These are phyloP conservation scores for Kuraishia capsulata DNA, from an alignment of 805 yeast genomes.

Conservation along the genomic window DNA sequence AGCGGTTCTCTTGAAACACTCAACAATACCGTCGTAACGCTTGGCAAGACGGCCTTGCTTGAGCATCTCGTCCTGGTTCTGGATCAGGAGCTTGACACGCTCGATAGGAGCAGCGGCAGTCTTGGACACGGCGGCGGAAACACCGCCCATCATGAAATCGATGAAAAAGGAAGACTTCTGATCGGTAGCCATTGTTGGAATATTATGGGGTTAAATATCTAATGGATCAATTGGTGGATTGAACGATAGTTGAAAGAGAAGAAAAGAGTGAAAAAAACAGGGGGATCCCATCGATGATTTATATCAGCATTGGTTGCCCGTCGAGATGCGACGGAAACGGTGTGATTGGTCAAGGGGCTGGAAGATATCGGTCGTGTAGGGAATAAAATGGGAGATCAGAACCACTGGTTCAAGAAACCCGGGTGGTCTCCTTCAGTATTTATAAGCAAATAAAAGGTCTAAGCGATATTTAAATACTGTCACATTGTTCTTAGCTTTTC, in stretches of 20 bases:
- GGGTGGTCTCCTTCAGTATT: too few species aligned
- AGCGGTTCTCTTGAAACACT: constrained; percentile 92
- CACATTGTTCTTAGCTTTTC: too few species aligned
- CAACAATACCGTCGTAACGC: constrained; percentile 83
- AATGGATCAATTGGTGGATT: constrained; percentile 4
- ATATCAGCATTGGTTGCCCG: too few species aligned
- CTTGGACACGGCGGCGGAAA: constrained; percentile 97
- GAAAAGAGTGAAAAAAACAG: constrained; percentile 5
- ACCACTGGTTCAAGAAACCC: too few species aligned
- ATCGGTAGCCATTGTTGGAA: constrained; percentile 24
- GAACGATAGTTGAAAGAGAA: constrained; percentile 1
- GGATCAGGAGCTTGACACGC: constrained; percentile 93
- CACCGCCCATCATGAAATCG: constrained; percentile 96
- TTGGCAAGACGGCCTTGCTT: constrained; percentile 91
- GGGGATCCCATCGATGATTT: neutral
- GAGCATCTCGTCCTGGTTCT: constrained; percentile 97
- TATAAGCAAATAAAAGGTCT: too few species aligned
- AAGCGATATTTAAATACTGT: too few species aligned
- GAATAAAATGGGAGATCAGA: too few species aligned
- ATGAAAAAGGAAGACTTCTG: constrained; percentile 39
- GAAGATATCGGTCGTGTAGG: too few species aligned
- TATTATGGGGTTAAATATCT: constrained; percentile 7
- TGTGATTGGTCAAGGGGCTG: neutral
- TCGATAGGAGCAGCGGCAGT: constrained; percentile 97
- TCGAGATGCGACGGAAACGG: too few species aligned